Percentiles rank a stretch among this genome's conserved stretches.
phyloP scores from a whole-genome alignment of 192 early-diverging fungal species.

The Funneliformis geosporum region DNA sequence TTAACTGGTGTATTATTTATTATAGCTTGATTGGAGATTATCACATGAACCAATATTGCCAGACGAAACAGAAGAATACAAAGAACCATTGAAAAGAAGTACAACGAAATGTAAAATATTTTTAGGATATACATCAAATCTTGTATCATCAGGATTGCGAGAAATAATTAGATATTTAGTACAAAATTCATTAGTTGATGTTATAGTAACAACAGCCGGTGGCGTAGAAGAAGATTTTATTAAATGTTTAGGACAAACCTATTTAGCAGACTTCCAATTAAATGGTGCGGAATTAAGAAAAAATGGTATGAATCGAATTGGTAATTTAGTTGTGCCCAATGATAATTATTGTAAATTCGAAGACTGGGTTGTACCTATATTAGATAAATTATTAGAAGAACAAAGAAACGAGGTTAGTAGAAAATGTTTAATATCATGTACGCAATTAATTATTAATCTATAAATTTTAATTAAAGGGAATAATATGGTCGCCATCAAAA shows the following conservation, averaged over 20 bases:
- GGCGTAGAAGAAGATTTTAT: constrained; percentile 99
- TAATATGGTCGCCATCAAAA: constrained; percentile 89
- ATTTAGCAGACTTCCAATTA: constrained; percentile 77
- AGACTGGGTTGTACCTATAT: constrained; percentile 95
- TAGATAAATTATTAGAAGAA: constrained; percentile 91
- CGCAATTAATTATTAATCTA: background rate
- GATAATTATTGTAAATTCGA: constrained; percentile 99
- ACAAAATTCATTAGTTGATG: constrained; percentile 86
- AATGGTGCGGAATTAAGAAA: constrained; percentile 78
- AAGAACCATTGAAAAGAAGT: constrained; percentile 61
- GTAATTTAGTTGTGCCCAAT: constrained; percentile 97
- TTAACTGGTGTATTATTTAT: background rate
- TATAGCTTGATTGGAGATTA: constrained; percentile 74
- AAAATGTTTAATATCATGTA: background rate
- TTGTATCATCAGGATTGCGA: constrained; percentile 92
- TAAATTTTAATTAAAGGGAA: constrained; percentile 44
- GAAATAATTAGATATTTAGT: constrained; percentile 90
- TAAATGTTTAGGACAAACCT: constrained; percentile 91
- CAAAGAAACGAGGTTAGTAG: constrained; percentile 71
- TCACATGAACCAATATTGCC: constrained; percentile 78
- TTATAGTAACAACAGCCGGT: constrained; percentile 90
- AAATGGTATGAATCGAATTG: constrained; percentile 93
- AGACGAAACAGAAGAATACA: constrained; percentile 57
- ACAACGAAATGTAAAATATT: constrained; percentile 94
- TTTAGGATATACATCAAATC: constrained; percentile 96